Base-by-base conservation (phyloP, 2,329 filamentous ascomycete genomes). In the Xylariaceae sp. region DNA sequence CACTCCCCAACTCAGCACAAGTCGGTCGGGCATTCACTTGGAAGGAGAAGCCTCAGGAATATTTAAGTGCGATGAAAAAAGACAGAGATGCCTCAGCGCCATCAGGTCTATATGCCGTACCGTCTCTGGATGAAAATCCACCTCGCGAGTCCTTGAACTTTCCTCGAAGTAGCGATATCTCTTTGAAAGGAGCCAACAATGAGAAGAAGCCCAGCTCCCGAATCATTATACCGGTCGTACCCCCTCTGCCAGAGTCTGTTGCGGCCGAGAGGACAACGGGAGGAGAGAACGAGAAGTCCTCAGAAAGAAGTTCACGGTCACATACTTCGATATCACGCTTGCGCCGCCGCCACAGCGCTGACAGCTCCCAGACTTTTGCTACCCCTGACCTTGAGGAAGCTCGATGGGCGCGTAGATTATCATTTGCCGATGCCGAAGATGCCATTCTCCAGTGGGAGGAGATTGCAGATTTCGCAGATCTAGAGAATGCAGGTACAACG, bases 341-440 rank as follows among this genome's bases (percentile, higher is more conserved):
- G 10, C 79, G 80, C 22, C 81, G 88, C 16, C 83, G 88, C 18
- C 79, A 86, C 60, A 87, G 83, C 61, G 69, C 82, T 38, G 72
- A 75, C 5, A 65, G 67, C 2, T 62, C 66, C 0, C 66, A 66
- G 7, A 53, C 67, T 4, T 54, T 61, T 22, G 62, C 66, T 31
- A 67, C 60, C 47, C 70, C 51, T 1, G 57, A 55, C 6, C 68
- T 74, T 1, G 78, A 82, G 54, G 84, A 88, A 55, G 76, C 77
- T 28, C 81, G 81, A 51, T 89, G 86, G 81, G 82, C 87, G 1
- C 83, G 88, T 1, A 81, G 87, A 41, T 76, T 92, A 57, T 91
- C 88, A 4, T 92, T 92, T 66, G 84, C 86, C 52, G 79, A 86
- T 42, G 88, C 86, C 1, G 87, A 89, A 69, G 86, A 90, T 54